Evolutionary conservation across 768 basidiomycete genomes (phyloP).

Genomic region (Ephemerocybe angulata): DNA sequence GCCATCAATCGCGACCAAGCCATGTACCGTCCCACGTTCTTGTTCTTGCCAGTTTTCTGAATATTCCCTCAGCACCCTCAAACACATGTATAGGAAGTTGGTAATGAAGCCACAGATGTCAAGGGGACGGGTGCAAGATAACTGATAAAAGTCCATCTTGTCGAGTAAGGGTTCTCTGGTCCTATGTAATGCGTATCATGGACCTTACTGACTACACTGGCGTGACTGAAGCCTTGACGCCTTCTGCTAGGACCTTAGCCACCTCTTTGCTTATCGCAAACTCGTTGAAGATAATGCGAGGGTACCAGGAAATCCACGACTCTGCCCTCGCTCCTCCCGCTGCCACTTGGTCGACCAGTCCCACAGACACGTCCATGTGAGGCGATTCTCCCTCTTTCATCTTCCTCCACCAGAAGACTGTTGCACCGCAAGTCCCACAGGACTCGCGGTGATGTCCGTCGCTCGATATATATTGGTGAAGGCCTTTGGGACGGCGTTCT

Average conservation of each 20-base stretch:
- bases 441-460: constrained; percentile 16
- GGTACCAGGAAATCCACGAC: constrained; percentile 8
- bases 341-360: constrained; percentile 4
- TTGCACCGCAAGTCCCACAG: constrained; percentile 19
- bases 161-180: too few species aligned
- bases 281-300: background rate
- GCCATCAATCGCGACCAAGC: background rate
- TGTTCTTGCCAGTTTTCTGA: too few species aligned
- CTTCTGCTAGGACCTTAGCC: background rate
- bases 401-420: constrained; percentile 16
- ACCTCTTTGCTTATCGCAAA: constrained; percentile 4
- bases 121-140: too few species aligned
- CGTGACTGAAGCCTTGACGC: background rate
- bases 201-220: too few species aligned
- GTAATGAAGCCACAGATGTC: too few species aligned
- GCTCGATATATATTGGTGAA: constrained; percentile 15
- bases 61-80: too few species aligned
- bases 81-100: too few species aligned
- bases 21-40: too few species aligned
- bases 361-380: constrained; percentile 8
- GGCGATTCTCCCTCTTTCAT: background rate
- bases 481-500: constrained; percentile 7
- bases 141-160: too few species aligned
- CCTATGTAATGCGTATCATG: too few species aligned
- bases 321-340: constrained; percentile 11